A percentile compares a stretch with the other conserved stretches of the same genome.
These are phyloP conservation scores for Hibiscus tridactylites DNA, from an alignment of 345 rosid genomes.

Conservation along the genomic window DNA sequence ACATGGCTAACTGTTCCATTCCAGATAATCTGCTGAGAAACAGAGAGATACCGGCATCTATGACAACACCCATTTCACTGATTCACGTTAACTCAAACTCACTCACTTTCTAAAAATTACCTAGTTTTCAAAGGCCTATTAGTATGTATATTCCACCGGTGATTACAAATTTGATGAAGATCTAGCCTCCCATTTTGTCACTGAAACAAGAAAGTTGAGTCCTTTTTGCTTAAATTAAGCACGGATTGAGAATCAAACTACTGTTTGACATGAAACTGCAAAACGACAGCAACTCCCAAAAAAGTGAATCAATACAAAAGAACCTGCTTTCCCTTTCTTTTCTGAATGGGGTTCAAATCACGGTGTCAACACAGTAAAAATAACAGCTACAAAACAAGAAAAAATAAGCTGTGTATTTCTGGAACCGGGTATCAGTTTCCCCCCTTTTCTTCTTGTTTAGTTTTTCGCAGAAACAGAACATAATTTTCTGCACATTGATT, in stretches of 20 bases:
- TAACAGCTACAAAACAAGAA: no score
- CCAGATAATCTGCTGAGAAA: slow-evolving; percentile 21
- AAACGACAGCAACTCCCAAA: slow-evolving; percentile 11
- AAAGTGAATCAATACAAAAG: not conserved
- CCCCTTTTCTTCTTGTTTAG: not conserved
- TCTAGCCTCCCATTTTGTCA: slow-evolving; percentile 15
- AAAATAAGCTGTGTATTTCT: not conserved
- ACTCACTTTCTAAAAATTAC: not conserved
- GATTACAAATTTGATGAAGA: slow-evolving; percentile 12
- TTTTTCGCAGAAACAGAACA: not conserved
- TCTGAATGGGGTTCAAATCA: no score
- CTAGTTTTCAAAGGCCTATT: not conserved
- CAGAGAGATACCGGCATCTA: slow-evolving; percentile 16
- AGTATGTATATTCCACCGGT: slow-evolving; percentile 13
- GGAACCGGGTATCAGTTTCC: not conserved
- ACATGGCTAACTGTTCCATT: slow-evolving; percentile 23
- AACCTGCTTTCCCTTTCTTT: slow-evolving; percentile 14
- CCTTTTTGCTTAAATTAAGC: slow-evolving; percentile 12
- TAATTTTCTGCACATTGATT: not conserved
- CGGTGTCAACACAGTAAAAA: not conserved
- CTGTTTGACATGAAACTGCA: slow-evolving; percentile 14
- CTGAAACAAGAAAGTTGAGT: slow-evolving; percentile 9
- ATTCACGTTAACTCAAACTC: slow-evolving; percentile 20
- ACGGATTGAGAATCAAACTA: slow-evolving; percentile 7
- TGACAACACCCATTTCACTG: slow-evolving; percentile 34